Base-by-base conservation (phyloP, 495 filamentous ascomycete genomes). In the Penicillium canariense region DNA sequence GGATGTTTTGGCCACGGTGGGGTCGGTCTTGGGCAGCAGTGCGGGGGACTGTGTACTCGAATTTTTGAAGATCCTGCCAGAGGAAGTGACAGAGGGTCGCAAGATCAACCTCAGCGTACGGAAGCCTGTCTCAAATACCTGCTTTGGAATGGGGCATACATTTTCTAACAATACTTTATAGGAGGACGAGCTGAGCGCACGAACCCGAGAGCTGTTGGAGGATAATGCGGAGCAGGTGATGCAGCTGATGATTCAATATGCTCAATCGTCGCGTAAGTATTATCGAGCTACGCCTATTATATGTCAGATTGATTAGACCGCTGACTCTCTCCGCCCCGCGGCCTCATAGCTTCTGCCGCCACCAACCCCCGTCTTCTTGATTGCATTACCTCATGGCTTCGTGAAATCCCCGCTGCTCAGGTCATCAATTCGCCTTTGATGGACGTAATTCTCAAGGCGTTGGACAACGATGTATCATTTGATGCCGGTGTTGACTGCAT, bases 81-180 rank as follows among this genome's bases (percentile, higher is more conserved):
- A 99, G 78, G 94, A 99, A 81, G 95, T 99, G 69, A 97, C 90
- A 45, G 94, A 97, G 78, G 94, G 95, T 72, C 89, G 94, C 72
- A 97, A 96, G 77, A 96, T 97, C 81, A 95, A 89, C 80, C 81
- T 99, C 73, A 90, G 88, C 79, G 92, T 96, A 92, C 77, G 91
- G n/a, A n/a, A n/a, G n/a, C n/a, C n/a, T n/a, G 4, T 25, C 12
- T 15, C 2, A 12, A 10, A 10, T 0, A 11, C 10, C 0, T 27
- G 2, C 17, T 2, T 46, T 30, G 11, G 26, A 8, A 17, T 9
- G 6, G n/a, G 15, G 22, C 5, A 27, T 20, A 30, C 43, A 42
- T 7, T 25, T 4, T 15, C 50, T 58, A n/a, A 58, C 40, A 23
- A 12, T 2, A n/a, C 5, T 25, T 15, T 15, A 58, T 15, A 97